Conservation (phyloP, 257 asterid species). For the Solanum sitiens region DNA sequence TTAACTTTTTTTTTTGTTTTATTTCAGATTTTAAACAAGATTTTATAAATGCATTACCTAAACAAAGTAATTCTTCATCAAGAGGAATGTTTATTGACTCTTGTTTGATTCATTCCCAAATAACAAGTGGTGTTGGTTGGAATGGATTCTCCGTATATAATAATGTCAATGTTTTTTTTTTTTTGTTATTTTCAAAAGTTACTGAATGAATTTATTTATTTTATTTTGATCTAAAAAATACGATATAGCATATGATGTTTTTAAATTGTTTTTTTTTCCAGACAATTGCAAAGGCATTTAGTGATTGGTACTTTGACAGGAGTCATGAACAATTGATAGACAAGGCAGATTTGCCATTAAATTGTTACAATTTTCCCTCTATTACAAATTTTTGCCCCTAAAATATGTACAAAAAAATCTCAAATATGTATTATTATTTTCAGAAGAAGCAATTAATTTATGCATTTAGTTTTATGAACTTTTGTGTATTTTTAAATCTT, state of each 20-base stretch:
- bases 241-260: too few species aligned
- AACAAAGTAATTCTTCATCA: neutral
- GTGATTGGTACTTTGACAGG: neutral
- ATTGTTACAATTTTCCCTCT: neutral
- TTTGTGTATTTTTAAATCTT: neutral
- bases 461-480: neutral
- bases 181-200: too few species aligned
- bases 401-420: neutral
- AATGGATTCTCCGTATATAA: neutral
- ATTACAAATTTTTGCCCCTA: neutral
- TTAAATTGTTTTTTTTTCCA: neutral
- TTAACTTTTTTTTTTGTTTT: neutral
- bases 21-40: neutral
- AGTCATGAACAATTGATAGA: neutral
- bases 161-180: neutral
- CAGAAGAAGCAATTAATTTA: neutral
- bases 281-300: neutral
- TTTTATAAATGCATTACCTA: neutral
- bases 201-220: neutral
- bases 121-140: neutral
- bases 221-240: neutral
- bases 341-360: neutral
- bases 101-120: neutral
- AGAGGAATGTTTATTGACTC: neutral
- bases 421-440: neutral